Base-by-base conservation (phyloP, 352 stramenopile genomes). In the Phytophthora meadii region DNA sequence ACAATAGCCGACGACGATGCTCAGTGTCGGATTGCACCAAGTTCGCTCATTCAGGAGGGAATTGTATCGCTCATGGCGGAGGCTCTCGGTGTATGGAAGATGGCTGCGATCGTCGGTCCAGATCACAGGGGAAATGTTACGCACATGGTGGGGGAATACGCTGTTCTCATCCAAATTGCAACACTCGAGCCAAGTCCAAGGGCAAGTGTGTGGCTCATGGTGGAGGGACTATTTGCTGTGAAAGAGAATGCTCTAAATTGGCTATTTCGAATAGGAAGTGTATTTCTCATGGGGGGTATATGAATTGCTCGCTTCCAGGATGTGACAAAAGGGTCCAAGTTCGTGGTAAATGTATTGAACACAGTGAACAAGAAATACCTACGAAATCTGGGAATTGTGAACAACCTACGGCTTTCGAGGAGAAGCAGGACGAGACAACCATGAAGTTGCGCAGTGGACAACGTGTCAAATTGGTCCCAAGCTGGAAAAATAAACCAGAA, bases 181-280 rank as follows among this genome's bases (percentile, higher is more conserved):
- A 19, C 15, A 61, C 44, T 32, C 49, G 52, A 25, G 49, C 50
- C 4, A 66, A 66, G 41, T 42, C 17, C 2, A 51, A 52, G 22
- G 58, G 50, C 28, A 61, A 48, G 17, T 66, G 58, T 10, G 34
- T 65, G 15, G 57, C 57, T n/a, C 57, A 65, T 17, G 48, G 48
- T 53, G 57, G 57, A 40, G 57, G 57, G 4, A 60, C 57, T 46
- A 2, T 51, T 19, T 65, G 57, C 30, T 53, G 39, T 9, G 19
- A 47, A 39, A 19, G 10, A 0, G 39, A 19, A 4, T 65, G 57
- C 22, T n/a, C 19, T n/a, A 65, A 60, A 32, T 40, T 65, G 41
- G 57, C 49, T 40, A 52, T 36, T 30, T 34, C 48, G 1, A 57
- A 60, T 24, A 39, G 57, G 5, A 65, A 52, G 27, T 65, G 48